Percentiles rank a stretch among this genome's conserved stretches.
phyloP scores from a whole-genome alignment of 441 rosid genomes.

The Euphorbia corollata region DNA sequence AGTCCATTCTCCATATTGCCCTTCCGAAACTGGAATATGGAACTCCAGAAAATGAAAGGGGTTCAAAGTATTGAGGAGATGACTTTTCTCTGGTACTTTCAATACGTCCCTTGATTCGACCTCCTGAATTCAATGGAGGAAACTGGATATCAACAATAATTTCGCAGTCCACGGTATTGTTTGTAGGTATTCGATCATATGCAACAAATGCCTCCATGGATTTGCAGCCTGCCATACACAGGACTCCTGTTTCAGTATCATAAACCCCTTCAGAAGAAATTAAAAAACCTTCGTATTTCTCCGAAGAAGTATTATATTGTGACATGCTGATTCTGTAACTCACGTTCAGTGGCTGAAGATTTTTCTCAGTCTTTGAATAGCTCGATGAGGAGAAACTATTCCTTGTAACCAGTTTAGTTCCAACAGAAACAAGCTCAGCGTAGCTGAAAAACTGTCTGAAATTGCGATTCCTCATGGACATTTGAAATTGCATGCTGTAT shows the following conservation, averaged over 20 bases:
- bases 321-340: constrained; percentile 42
- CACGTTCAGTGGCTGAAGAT: constrained; percentile 37
- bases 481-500: constrained; percentile 49
- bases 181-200: neutral
- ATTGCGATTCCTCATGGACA: constrained; percentile 34
- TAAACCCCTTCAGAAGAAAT: constrained; percentile 76
- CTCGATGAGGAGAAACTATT: neutral
- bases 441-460: constrained; percentile 35
- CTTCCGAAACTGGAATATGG: constrained; percentile 36
- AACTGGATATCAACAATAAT: constrained; percentile 47
- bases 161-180: constrained; percentile 46
- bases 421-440: constrained; percentile 50
- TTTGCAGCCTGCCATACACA: constrained; percentile 81
- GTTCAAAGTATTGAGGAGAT: constrained; percentile 47
- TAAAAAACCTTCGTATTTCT: constrained; percentile 20
- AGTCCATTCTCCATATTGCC: constrained; percentile 74
- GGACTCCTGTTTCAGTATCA: constrained; percentile 48
- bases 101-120: constrained; percentile 49
- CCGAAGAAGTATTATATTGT: constrained; percentile 11
- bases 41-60: constrained; percentile 44
- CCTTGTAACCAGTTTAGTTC: constrained; percentile 21
- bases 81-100: constrained; percentile 42
- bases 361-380: constrained; percentile 12
- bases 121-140: constrained; percentile 43
- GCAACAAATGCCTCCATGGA: constrained; percentile 2